A percentile compares a stretch with the other conserved stretches of the same genome.
These are phyloP conservation scores for Plasmopara muralis DNA, from an alignment of 352 stramenopile species.

Conservation along the genomic window DNA sequence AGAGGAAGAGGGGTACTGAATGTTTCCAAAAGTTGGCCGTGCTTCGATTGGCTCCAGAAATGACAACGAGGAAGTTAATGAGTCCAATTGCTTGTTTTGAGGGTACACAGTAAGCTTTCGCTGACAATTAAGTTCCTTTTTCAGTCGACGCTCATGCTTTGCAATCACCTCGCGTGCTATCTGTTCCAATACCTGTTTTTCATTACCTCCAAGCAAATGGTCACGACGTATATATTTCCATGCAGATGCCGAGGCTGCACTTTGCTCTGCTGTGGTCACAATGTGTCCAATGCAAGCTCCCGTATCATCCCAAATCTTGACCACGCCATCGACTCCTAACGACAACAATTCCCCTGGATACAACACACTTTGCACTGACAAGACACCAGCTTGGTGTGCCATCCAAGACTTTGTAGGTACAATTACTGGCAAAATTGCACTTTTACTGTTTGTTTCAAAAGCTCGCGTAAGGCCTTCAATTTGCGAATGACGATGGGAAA, in stretches of 20 bases:
- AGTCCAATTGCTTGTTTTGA: conserved; percentile 2
- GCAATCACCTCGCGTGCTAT: conserved; percentile 38
- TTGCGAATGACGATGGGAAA: conserved; percentile 12
- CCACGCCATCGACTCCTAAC: conserved; percentile 30
- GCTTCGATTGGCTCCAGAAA: background rate
- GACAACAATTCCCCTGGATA: conserved; percentile 45
- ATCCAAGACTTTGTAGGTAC: conserved; percentile 31
- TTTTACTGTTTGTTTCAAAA: background rate
- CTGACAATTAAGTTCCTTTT: conserved; percentile 18
- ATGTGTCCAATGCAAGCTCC: conserved; percentile 44
- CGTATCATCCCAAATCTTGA: conserved; percentile 46
- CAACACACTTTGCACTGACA: conserved; percentile 29
- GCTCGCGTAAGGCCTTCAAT: conserved; percentile 4
- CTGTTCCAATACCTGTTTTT: conserved; percentile 25
- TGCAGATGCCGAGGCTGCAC: conserved; percentile 10
- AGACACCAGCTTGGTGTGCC: conserved; percentile 32
- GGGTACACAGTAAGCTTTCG: background rate
- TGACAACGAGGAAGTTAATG: background rate
- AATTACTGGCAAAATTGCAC: conserved; percentile 12
- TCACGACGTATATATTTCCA: conserved; percentile 51
- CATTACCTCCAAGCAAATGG: conserved; percentile 22
- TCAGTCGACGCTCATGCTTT: conserved; percentile 30
- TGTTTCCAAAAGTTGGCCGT: background rate
- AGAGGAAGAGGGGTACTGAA: conserved; percentile 15
- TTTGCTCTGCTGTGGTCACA: conserved; percentile 25